phyloP scores from a whole-genome alignment of 1,139 yeast species.

The Candida glucosophila region DNA sequence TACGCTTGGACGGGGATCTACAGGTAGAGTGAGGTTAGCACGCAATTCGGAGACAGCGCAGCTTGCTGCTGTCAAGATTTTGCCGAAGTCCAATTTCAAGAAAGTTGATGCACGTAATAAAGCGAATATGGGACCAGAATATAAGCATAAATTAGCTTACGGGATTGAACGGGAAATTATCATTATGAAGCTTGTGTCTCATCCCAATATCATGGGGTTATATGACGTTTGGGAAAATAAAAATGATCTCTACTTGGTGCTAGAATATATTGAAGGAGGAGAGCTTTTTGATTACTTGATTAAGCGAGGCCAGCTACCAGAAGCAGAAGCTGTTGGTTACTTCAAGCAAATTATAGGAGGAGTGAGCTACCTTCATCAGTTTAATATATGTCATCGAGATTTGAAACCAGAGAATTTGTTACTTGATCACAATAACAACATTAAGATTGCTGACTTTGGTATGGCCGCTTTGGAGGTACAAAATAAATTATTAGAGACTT shows the following conservation, averaged over 20 bases:
- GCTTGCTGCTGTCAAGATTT: constrained; percentile 94
- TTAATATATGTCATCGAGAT: constrained; percentile 93
- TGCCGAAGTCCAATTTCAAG: constrained; percentile 66
- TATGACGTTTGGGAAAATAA: constrained; percentile 99
- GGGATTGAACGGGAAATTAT: constrained; percentile 97
- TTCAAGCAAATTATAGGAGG: constrained; percentile 91
- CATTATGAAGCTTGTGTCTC: constrained; percentile 83
- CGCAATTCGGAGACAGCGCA: constrained; percentile 78
- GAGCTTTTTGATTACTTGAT: constrained; percentile 89
- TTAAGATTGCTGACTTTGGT: constrained; percentile 97
- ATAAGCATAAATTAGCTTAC: constrained; percentile 57
- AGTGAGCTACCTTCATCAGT: constrained; percentile 85
- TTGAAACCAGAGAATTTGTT: constrained; percentile 90
- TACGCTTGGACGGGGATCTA: constrained; percentile 90
- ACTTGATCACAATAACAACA: constrained; percentile 77
- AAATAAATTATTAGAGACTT: constrained; percentile 79
- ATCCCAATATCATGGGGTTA: constrained; percentile 89
- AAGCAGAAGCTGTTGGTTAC: constrained; percentile 80
- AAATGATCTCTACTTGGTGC: constrained; percentile 79
- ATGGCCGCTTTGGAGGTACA: constrained; percentile 98
- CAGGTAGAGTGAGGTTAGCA: constrained; percentile 90
- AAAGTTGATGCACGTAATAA: too few species aligned
- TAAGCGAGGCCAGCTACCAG: constrained; percentile 81
- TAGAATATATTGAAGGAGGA: constrained; percentile 97
- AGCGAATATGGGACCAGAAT: constrained; percentile 44